Percentiles rank a stretch among this genome's conserved stretches.
Conservation (phyloP, 768 basidiomycete species). For the Lanmaoa rubissima region DNA sequence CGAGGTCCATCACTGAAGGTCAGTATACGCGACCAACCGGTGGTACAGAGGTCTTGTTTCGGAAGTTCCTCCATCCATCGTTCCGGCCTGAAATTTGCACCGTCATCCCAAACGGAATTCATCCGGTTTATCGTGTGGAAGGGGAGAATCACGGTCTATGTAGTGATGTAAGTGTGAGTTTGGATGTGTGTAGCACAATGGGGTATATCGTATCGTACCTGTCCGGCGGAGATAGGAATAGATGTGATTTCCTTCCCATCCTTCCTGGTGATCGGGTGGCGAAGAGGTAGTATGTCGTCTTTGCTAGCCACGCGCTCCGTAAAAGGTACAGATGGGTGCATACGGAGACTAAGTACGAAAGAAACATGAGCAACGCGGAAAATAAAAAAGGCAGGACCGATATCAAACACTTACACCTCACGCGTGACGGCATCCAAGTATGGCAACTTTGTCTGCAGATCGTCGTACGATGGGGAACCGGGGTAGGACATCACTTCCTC, state of each 20-base stretch:
- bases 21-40: slow-evolving; percentile 7
- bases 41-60: neutral
- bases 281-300: slow-evolving; percentile 3
- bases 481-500: neutral
- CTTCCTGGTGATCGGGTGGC: neutral
- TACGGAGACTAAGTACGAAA: neutral
- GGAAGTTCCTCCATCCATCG: slow-evolving; percentile 4
- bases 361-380: neutral
- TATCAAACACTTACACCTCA: slow-evolving; percentile 1
- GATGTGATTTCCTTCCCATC: slow-evolving; percentile 5
- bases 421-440: slow-evolving; percentile 7
- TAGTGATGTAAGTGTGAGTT: neutral
- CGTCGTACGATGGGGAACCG: slow-evolving; percentile 6
- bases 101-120: slow-evolving; percentile 1
- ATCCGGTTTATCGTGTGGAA: slow-evolving; percentile 2
- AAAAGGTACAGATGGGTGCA: slow-evolving; percentile 1
- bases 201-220: neutral
- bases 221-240: slow-evolving; percentile 1
- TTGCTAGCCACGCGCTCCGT: slow-evolving; percentile 3
- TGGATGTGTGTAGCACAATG: neutral
- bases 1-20: slow-evolving; percentile 7
- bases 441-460: slow-evolving; percentile 3
- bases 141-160: slow-evolving; percentile 4
- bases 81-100: neutral
- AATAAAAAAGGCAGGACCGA: neutral